phyloP scores from a whole-genome alignment of 2,329 filamentous ascomycete genomes.

The Stagonosporopsis rhizophila region DNA sequence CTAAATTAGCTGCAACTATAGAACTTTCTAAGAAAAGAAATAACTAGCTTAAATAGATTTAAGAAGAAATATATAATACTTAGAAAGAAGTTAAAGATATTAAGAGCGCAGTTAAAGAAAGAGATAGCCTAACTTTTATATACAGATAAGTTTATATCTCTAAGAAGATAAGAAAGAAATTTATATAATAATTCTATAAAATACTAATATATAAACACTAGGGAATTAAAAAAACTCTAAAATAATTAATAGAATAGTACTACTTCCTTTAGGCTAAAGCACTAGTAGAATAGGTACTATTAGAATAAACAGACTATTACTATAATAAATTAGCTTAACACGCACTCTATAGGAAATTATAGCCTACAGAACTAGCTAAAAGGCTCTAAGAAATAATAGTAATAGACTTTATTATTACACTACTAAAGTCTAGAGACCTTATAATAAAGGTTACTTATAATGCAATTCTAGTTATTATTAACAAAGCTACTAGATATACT shows the following conservation, averaged over 20 bases:
- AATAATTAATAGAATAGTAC: background rate
- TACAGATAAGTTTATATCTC: background rate
- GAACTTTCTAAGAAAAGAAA: background rate
- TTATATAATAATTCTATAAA: background rate
- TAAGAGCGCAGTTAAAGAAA: background rate
- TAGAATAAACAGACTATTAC: background rate
- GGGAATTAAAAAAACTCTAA: background rate
- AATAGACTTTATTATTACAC: background rate
- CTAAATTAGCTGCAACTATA: background rate
- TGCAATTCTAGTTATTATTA: background rate
- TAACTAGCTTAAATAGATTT: too few relatives aligned
- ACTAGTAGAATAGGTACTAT: background rate
- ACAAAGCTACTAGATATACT: background rate
- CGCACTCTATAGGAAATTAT: background rate
- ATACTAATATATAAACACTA: background rate
- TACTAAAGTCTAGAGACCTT: background rate
- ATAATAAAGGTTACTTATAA: background rate
- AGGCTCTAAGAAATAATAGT: background rate
- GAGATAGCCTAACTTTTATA: background rate
- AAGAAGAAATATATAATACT: background rate
- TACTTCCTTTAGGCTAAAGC: background rate
- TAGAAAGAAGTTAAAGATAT: background rate
- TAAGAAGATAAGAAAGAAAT: background rate
- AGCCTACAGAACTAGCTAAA: background rate
- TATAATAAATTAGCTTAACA: background rate